These are phyloP conservation scores for Ceratobasidium sp. DNA, from an alignment of 1,284 basidiomycete genomes.

Conservation along the genomic window DNA sequence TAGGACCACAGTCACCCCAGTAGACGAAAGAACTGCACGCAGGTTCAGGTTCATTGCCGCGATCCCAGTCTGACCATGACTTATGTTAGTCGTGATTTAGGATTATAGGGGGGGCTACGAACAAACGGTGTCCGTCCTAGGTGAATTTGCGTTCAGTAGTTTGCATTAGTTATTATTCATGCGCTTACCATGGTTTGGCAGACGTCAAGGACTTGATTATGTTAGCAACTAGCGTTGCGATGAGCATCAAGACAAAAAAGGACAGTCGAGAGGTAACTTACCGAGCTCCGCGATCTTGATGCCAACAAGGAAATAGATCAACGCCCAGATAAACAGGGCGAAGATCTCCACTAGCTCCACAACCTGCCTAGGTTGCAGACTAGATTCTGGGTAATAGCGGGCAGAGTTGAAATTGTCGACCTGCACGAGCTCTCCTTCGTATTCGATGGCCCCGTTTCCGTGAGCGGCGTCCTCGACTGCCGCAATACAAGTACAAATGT, in stretches of 20 bases:
- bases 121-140: not conserved
- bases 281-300: too few species aligned
- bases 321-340: not conserved
- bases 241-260: not conserved
- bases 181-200: not conserved
- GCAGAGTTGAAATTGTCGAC: not conserved
- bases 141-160: not conserved
- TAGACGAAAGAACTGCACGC: not conserved
- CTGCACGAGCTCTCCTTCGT: not conserved
- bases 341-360: too few species aligned
- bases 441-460: not conserved
- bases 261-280: not conserved
- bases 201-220: not conserved
- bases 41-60: not conserved
- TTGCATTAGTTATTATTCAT: too few species aligned
- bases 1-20: not conserved
- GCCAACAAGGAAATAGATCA: not conserved
- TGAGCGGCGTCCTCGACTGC: constrained; percentile 3
- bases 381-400: not conserved
- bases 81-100: not conserved
- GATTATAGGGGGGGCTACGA: not conserved
- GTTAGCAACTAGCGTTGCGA: not conserved
- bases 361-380: not conserved
- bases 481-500: not conserved
- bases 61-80: not conserved